These are phyloP conservation scores for Sporobolomyces pararoseus DNA, from an alignment of 768 basidiomycete genomes.

Conservation along the genomic window DNA sequence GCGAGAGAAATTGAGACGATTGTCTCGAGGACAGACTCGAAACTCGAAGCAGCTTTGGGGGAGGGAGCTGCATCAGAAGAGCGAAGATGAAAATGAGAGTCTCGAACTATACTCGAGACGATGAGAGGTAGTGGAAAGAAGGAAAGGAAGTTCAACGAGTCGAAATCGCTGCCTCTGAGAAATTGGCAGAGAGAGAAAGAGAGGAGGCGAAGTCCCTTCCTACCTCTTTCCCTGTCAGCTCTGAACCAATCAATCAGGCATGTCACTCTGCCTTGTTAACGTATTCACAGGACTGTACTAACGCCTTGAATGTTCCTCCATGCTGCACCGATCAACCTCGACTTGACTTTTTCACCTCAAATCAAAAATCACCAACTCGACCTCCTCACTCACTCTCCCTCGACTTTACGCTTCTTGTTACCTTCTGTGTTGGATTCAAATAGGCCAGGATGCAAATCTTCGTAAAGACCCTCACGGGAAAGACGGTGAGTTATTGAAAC, in stretches of 20 bases:
- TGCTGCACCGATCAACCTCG: neutral
- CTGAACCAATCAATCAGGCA: constrained; percentile 24
- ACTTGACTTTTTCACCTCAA: neutral
- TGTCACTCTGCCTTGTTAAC: neutral
- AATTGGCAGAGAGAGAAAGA: neutral
- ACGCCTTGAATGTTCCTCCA: neutral
- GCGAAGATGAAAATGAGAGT: too few relatives aligned
- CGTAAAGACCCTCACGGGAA: constrained; percentile 82
- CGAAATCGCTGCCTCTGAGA: too few relatives aligned
- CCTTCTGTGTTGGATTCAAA: too few relatives aligned
- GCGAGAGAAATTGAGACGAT: neutral
- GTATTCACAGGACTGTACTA: neutral
- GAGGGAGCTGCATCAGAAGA: too few relatives aligned
- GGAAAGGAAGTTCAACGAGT: neutral
- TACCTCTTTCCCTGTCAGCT: constrained; percentile 1
- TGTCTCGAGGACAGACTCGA: too few relatives aligned
- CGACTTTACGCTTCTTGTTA: too few relatives aligned
- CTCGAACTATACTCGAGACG: too few relatives aligned
- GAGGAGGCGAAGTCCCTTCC: neutral
- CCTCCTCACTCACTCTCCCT: neutral
- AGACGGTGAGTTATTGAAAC: constrained; percentile 55
- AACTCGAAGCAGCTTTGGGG: too few relatives aligned
- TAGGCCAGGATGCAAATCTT: constrained; percentile 62
- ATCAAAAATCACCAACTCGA: neutral
- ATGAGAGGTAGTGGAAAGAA: too few relatives aligned